Evolutionary conservation across 805 yeast genomes (phyloP), one percentile per base, ranked within the genome.

Genomic region (Candida xyloterini): DNA sequence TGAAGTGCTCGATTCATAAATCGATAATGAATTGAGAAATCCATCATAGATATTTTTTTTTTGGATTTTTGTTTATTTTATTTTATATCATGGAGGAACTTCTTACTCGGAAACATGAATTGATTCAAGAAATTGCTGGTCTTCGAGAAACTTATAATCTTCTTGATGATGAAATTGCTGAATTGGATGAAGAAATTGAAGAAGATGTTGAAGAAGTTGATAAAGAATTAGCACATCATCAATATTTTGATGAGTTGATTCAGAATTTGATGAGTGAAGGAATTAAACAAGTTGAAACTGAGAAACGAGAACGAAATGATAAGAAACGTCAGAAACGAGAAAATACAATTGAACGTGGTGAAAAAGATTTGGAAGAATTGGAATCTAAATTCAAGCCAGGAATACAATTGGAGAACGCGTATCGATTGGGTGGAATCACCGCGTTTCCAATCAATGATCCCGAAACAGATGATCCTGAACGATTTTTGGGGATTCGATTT

Each of bases 1-100:
- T 67, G 59, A 11, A 77, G 53, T 3, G 86, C 81, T 14, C 60
- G 48, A 25, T 66, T 57, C 86, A 79, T 81, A 49, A 64, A 68
- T 51, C 56, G 35, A 44, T 64, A 66, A 34, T 56, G 61, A 6
- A 15, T 11, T 10, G 30, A 20, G 3, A 30, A 11, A 30, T 37
- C 40, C 35, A 37, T 30, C 7, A 9, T 33, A 13, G 21, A 34
- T 26, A 18, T 29, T 30, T 38, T 16, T 23, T 34, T 32, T 10
- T 22, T 24, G n/a, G 10, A 20, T 26, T 14, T 36, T 37, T 40
- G 30, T 16, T 35, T 23, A 27, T 21, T 20, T 16, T 26, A 15
- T 32, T 38, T 24, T 16, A 37, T 22, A 27, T 33, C 4, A 21
- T 37, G 7, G 40, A 37, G 7, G 40, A 37, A 15, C 36, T 38